These are phyloP conservation scores for Austroboletus eburneus DNA, from an alignment of 768 basidiomycete genomes.

Conservation along the genomic window DNA sequence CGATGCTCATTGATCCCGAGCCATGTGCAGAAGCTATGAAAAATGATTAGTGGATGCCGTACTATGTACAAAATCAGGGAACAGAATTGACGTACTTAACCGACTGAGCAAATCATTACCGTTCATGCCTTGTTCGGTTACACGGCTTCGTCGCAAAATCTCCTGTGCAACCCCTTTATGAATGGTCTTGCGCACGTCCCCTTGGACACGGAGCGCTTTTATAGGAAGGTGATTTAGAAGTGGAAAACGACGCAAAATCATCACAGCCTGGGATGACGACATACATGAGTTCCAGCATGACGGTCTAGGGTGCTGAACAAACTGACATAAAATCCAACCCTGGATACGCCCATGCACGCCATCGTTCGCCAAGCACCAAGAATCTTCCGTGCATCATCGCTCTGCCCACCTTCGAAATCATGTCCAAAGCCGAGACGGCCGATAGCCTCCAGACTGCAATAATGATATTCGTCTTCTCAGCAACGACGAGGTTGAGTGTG, in stretches of 20 bases:
- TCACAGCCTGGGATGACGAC: neutral
- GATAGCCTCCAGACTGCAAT: conserved; percentile 1
- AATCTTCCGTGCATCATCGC: conserved; percentile 2
- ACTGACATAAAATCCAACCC: conserved; percentile 2
- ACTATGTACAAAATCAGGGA: no score
- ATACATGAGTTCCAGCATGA: neutral
- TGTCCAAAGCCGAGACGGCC: conserved; percentile 7
- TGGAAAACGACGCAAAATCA: conserved; percentile 6
- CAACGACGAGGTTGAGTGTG: neutral
- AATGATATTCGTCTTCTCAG: neutral
- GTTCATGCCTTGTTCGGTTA: neutral
- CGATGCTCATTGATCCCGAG: conserved; percentile 2
- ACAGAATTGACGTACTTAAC: neutral
- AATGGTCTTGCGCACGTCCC: conserved; percentile 12
- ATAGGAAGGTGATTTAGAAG: conserved; percentile 5
- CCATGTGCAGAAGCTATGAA: conserved; percentile 2
- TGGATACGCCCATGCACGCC: conserved; percentile 5
- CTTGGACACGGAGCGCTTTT: conserved; percentile 9
- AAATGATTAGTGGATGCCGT: neutral
- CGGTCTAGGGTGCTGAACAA: neutral
- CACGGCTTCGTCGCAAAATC: conserved; percentile 6
- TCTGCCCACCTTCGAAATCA: conserved; percentile 5
- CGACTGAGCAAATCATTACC: conserved; percentile 6
- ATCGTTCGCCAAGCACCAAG: conserved; percentile 4
- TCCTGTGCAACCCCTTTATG: conserved; percentile 9